Evolutionary conservation across 2,329 filamentous ascomycete species (phyloP).

Genomic region (Paramyrothecium roridum): DNA sequence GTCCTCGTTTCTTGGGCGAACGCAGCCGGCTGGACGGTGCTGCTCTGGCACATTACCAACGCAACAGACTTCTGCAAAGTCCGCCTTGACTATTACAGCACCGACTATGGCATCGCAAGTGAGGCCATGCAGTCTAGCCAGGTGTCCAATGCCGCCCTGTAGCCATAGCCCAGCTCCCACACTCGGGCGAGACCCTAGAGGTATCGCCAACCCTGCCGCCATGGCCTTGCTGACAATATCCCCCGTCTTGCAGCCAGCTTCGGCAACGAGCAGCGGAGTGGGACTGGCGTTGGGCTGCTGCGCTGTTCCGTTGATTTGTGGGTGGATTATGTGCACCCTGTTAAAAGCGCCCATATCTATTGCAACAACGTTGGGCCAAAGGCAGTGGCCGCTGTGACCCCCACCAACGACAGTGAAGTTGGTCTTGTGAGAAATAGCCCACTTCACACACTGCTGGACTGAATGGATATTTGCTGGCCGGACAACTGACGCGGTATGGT

Average conservation of each 20-base stretch:
- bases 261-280: conserved; percentile 43
- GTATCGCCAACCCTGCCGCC: conserved; percentile 48
- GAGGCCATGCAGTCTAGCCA: conserved; percentile 53
- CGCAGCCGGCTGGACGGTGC: conserved; percentile 34
- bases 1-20: conserved; percentile 41
- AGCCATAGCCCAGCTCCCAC: conserved; percentile 62
- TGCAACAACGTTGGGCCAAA: conserved; percentile 47
- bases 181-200: conserved; percentile 59
- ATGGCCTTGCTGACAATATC: conserved; percentile 49
- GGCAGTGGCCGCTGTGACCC: conserved; percentile 58
- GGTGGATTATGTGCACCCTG: conserved; percentile 38
- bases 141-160: conserved; percentile 62
- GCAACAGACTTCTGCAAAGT: conserved; percentile 41
- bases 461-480: conserved; percentile 43
- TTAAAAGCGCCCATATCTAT: conserved; percentile 59
- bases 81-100: conserved; percentile 52
- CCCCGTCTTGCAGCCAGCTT: conserved; percentile 52
- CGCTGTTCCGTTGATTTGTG: conserved; percentile 13
- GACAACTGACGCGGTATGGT: conserved; percentile 39
- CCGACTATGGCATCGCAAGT: conserved; percentile 59
- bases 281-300: conserved; percentile 4
- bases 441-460: conserved; percentile 52
- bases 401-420: conserved; percentile 53
- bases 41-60: conserved; percentile 48
- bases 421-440: conserved; percentile 45